Evolutionary conservation across 2,329 filamentous ascomycete species (phyloP), one percentile per base, ranked within the genome.

Genomic region (Coniochaeta pulveracea): DNA sequence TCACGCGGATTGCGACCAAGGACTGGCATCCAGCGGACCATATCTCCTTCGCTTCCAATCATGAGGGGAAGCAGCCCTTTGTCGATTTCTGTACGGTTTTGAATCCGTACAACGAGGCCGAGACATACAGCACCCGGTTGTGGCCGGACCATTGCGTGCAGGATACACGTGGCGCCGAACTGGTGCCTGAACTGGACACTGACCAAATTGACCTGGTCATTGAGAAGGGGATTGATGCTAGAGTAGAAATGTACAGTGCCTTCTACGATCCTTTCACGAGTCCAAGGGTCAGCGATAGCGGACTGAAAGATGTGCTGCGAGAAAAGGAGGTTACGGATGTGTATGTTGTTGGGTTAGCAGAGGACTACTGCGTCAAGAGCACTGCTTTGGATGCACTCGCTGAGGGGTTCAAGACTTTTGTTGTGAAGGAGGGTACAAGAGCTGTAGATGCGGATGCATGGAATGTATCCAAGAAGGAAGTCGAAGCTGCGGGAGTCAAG

Each of bases 91-190:
- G 75, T 33, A 73, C 62, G 3, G 76, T 95, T 49, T 50, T 51
- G 34, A 84, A 88, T 56, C 82, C 82, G 2, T 43, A 58, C 42
- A 75, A 84, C 55, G 54, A 71, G 4, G 46, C 62, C 7, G 75
- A 83, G 51, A 66, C 60, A 16, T 79, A 85, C 59, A 55, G 62
- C 25, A 78, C 79, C 35, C 66, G 74, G 24, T 68, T 98, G 8
- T 98, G 91, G 91, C 91, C 91, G 1, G 72, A 74, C 15, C 91
- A 98, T 61, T 96, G 91, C 59, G 70, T 96, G 7, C 79, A 85
- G 48, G 64, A 64, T 27, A 84, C 82, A 0, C 54, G 63, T 1
- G 91, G 91, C 9, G 77, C 83, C 0, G 69, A 75, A 32, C 63
- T 96, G 15, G 66, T 91, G 6, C 69, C 78, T 0, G 85, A 86